Percentiles rank a stretch among this genome's conserved stretches.
Conservation (phyloP, 495 filamentous ascomycete species). For the Talaromyces ruber region DNA sequence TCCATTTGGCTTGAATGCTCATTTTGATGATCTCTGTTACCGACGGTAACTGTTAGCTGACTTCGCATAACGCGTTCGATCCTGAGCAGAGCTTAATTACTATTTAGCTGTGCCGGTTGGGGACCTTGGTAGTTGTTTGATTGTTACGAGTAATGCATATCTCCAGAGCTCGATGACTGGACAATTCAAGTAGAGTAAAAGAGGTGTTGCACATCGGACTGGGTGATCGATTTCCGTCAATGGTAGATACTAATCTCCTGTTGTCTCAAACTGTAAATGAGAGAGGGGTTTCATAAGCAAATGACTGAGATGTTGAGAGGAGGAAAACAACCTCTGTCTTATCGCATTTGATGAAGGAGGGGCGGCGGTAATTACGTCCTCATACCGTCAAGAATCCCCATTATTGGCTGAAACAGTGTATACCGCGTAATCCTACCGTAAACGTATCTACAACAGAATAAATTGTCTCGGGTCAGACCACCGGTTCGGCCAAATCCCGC, state of each 20-base stretch:
- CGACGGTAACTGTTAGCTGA: background rate
- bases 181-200: background rate
- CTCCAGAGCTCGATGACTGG: too few species aligned
- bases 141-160: background rate
- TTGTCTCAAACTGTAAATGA: background rate
- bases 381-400: too few species aligned
- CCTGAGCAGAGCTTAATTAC: too few species aligned
- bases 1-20: conserved; percentile 10
- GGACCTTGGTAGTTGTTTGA: background rate
- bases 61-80: background rate
- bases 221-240: background rate
- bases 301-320: too few species aligned
- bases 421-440: background rate
- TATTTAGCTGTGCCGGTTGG: background rate
- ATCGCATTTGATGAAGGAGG: background rate
- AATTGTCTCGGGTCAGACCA: background rate
- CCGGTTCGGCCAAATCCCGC: background rate
- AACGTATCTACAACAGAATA: background rate
- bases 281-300: too few species aligned
- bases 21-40: background rate
- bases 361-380: too few species aligned
- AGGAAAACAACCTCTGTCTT: too few species aligned
- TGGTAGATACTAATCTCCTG: too few species aligned
- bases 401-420: too few species aligned
- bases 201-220: background rate